These are phyloP conservation scores for Oryza glumipatula DNA, from an alignment of 176 grass and related monocot species.

Conservation along the genomic window DNA sequence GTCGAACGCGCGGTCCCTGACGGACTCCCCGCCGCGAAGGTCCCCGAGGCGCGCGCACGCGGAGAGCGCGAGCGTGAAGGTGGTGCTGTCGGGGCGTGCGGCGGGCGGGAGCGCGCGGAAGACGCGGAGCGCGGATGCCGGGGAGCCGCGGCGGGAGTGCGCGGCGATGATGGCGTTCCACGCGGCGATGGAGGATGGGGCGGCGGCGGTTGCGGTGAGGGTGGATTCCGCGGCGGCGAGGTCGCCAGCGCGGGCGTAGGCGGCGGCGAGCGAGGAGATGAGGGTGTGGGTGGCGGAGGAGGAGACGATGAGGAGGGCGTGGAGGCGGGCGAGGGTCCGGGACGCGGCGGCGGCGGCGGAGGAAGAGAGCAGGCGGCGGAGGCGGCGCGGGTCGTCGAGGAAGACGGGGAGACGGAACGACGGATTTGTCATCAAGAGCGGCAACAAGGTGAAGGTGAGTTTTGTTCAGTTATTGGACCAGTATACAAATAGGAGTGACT, in stretches of 20 bases:
- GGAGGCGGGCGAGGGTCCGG: constrained; percentile 40
- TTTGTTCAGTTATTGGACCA: too few species aligned
- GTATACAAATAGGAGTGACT: too few species aligned
- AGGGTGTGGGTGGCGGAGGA: constrained; percentile 13
- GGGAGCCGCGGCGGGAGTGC: constrained; percentile 40
- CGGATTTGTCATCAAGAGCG: background rate
- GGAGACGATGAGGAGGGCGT: constrained; percentile 48
- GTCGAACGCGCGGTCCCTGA: constrained; percentile 39
- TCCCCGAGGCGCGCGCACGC: constrained; percentile 58
- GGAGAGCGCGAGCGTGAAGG: constrained; percentile 68
- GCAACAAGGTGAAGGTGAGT: too few species aligned
- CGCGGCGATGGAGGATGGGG: constrained; percentile 38
- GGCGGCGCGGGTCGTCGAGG: constrained; percentile 36
- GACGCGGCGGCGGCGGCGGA: background rate
- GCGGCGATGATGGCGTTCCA: constrained; percentile 66
- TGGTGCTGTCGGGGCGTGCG: constrained; percentile 62
- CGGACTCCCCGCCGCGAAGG: constrained; percentile 37
- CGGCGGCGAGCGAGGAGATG: constrained; percentile 36
- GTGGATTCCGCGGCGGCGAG: constrained; percentile 52
- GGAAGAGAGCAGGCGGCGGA: constrained; percentile 46
- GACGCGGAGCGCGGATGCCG: constrained; percentile 45
- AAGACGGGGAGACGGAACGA: constrained; percentile 10
- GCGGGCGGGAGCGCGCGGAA: constrained; percentile 47
- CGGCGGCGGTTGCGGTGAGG: constrained; percentile 6
- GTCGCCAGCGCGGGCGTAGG: constrained; percentile 57